Evolutionary conservation across 306 rosid species (phyloP), one percentile per base, ranked within the genome.

Genomic region (Oemleria cerasiformis): DNA sequence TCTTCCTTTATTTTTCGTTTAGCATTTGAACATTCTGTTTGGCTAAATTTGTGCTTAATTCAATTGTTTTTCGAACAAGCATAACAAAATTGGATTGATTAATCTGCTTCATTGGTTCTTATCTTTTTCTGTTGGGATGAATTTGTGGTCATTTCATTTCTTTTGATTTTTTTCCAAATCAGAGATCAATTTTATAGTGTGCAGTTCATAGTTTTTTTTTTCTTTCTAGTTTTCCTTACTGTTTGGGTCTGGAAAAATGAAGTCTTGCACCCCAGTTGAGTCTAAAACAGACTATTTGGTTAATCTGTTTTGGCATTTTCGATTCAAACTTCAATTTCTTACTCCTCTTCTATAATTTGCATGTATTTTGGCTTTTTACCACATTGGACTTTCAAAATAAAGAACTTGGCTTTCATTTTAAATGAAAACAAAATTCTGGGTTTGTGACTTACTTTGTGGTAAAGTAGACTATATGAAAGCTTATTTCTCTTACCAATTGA

Each of bases 191-290:
- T 8, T 17, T n/a, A 16, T 50, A 17, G n/a, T 61, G 44, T 56
- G 42, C 65, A 25, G 1, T 41, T 50, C n/a, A 15, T 14, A 8
- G 13, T 17, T 50, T 19, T 15, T 50, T 50, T 25, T 25, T 25
- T 25, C 30, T 25, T 25, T 25, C 47, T 72, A 58, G 66, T 48
- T 61, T 55, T 39, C 5, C 9, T 71, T 8, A 61, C 13, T 39
- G 44, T 21, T 80, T 59, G 64, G 77, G 70, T 75, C 79, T 80
- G 79, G 61, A 4, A 65, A 48, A 64, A 68, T 19, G 6, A 55
- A 53, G 42, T 13, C 43, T 25, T 70, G 30, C 17, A 1, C 30
- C 30, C 30, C 53, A 65, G 41, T 66, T 38, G n/a, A 67, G 74
- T 51, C 39, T 25, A 42, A 44, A 16, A 36, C 12, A 25, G 60